Evolutionary conservation across 2,329 filamentous ascomycete genomes (phyloP).

Genomic region (Aspergillus sergii): DNA sequence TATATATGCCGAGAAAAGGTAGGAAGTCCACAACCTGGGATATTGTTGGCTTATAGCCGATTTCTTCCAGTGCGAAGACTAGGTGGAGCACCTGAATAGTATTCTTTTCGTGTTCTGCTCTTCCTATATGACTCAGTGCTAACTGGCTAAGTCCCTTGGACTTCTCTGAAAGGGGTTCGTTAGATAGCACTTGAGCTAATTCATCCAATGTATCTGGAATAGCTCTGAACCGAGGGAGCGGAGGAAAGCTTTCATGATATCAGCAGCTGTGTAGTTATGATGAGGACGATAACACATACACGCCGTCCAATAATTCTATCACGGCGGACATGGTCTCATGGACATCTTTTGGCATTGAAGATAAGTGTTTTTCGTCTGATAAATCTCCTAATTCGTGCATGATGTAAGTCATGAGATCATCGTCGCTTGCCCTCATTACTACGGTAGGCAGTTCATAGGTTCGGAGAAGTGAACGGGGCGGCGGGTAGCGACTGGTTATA

Average conservation of each 20-base stretch:
- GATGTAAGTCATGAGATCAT: background rate
- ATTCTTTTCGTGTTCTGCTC: background rate
- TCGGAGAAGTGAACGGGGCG: background rate
- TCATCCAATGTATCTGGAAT: background rate
- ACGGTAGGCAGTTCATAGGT: background rate
- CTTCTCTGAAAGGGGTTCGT: background rate
- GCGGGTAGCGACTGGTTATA: background rate
- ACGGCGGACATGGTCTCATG: background rate
- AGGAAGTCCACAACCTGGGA: background rate
- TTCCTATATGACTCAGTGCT: background rate
- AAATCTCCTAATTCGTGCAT: background rate
- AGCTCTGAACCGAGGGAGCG: background rate
- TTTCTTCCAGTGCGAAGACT: background rate
- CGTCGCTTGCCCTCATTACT: background rate
- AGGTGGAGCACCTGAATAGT: background rate
- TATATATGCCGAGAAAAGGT: background rate
- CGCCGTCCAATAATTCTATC: background rate
- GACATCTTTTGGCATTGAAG: fast-evolving
- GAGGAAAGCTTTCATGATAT: background rate
- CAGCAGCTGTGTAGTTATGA: background rate
- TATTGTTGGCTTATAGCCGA: background rate
- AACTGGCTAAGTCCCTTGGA: background rate
- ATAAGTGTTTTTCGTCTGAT: background rate
- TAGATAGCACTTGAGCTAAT: background rate
- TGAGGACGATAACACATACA: background rate